Evolutionary conservation across 116 monocot genomes (phyloP), one percentile per base, ranked within the genome.

Genomic region (Dioscorea cayenensis): DNA sequence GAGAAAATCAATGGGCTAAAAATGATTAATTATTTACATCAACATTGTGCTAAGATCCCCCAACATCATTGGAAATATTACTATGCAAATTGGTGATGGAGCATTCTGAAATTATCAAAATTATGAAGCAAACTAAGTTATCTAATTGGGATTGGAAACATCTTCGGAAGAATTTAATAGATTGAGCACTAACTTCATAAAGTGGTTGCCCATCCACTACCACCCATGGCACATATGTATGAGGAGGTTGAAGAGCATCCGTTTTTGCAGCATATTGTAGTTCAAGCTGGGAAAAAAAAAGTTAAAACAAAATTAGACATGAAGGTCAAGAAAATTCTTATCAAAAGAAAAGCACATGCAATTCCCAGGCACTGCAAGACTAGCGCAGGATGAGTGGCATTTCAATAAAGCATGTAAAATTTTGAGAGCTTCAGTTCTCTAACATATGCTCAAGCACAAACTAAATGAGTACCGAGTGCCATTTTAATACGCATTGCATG

Each of bases 211-310:
- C 93, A 61, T 88, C 60, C 5, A 97, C 90, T 0, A 86, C 55
- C 19, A 93, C 84, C 97, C 90, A 97, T 64, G 97, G 97, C 5
- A 97, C 97, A 71, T 79, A 92, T 72, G 20, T 69, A 70, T 86
- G 92, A 38, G 90, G 83, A 2, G 97, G 97, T 43, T 80, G 78
- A 77, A 97, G 88, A 66, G 97, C 82, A 73, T 81, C 77, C 7
- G 97, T 97, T 71, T 88, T 48, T 67, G 84, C 82, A 65, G 81
- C 93, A 82, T 88, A 97, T 49, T 84, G 76, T 50, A 90, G 63
- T 71, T 88, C 88, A 77, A 97, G 77, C 90, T 97, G 81, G 75
- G 83, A 71, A 48, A 66, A 72, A 72, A 71, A 72, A 55, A 16
- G 22, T 12, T 3, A 19, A 7, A 62, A 22, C 2, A 18, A 62